Evolutionary conservation across 2,329 filamentous ascomycete genomes (phyloP), one percentile per base, ranked within the genome.

Genomic region (Aspergillus costaricaensis): DNA sequence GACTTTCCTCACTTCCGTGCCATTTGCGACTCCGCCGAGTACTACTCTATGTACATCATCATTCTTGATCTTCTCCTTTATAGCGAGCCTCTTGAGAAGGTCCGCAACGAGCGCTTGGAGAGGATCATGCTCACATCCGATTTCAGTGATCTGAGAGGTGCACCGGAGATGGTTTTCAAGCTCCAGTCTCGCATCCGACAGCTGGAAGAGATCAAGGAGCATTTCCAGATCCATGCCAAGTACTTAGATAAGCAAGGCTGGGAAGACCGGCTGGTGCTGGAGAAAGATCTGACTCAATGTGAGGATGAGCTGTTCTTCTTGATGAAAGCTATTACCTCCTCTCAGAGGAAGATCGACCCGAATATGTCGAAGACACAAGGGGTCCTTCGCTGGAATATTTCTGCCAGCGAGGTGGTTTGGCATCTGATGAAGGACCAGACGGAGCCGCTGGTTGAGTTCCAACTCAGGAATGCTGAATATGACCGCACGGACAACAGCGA

Each of bases 61-160:
- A 94, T 97, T 3, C 83, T 98, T 64, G 95, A 99, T 77, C 84
- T 99, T 44, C 83, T 99, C 55, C 88, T 99, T 75, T 99, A 98
- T 79, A 97, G 87, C 72, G 95, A 99, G 75, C 95, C 95, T 2
- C 80, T 96, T 50, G 95, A 99, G 77, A 99, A 99, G 83, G 96
- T 94, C n/a, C 87, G 96, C 60, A 96, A 85, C 70, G 96, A 99
- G 78, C 88, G 92, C 38, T 81, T 99, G 15, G 95, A 99, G 76
- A 98, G 97, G 83, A 99, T 99, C 68, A 97, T 99, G 88, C 86
- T 99, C 52, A 95, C 94, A 1, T 98, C 95, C 0, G 95, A 99
- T 77, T 99, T 99, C 73, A 99, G 94, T 75, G 95, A 99, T 74
- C 83, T 99, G 47, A 89, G 92, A 59, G 96, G 95, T 54, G 91